phyloP scores from a whole-genome alignment of 129 eudicot species.

The Chrysanthemum makinoi region DNA sequence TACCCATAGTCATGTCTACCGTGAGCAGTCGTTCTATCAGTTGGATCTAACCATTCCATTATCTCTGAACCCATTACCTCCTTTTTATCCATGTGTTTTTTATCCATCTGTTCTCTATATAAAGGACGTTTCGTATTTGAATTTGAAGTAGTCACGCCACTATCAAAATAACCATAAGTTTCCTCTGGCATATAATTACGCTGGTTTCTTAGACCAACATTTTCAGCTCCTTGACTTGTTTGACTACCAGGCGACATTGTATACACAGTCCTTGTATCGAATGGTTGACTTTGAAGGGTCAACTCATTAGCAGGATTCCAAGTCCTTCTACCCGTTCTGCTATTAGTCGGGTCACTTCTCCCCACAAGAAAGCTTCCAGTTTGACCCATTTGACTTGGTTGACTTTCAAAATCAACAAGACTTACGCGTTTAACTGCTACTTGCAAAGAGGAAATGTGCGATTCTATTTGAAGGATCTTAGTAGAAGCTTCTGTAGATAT shows the following conservation, averaged over 20 bases:
- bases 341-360: constrained; percentile 27
- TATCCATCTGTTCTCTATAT: constrained; percentile 17
- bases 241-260: constrained; percentile 19
- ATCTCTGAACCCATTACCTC: not conserved
- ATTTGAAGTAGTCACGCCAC: constrained; percentile 12
- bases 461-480: constrained; percentile 41
- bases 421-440: constrained; percentile 26
- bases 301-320: constrained; percentile 26
- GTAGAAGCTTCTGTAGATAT: constrained; percentile 47
- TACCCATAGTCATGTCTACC: constrained; percentile 17
- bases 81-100: not conserved
- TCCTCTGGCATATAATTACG: constrained; percentile 23
- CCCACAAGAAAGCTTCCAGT: constrained; percentile 19
- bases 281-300: constrained; percentile 19
- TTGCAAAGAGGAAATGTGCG: constrained; percentile 39
- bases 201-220: constrained; percentile 9
- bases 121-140: constrained; percentile 9
- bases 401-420: constrained; percentile 1
- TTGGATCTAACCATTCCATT: constrained; percentile 23
- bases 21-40: constrained; percentile 22
- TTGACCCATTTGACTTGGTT: not conserved
- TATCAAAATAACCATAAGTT: constrained; percentile 1
- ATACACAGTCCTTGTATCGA: not conserved
- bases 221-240: constrained; percentile 21
- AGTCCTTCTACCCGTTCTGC: constrained; percentile 9